These are phyloP conservation scores for Verbascum thapsus DNA, from an alignment of 257 asterid genomes.

Conservation along the genomic window DNA sequence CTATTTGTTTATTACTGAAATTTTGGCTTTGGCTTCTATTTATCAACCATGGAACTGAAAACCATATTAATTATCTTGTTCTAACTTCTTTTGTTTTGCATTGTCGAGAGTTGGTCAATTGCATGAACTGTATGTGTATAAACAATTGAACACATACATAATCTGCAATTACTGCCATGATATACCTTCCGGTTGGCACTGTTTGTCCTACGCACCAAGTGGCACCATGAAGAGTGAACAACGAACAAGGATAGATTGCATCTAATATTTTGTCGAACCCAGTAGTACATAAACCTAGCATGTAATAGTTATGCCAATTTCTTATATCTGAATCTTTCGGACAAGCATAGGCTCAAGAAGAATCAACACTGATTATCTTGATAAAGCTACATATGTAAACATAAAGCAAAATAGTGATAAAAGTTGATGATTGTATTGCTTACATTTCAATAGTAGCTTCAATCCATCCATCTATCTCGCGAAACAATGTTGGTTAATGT, in stretches of 20 bases:
- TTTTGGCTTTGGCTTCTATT: slow-evolving; percentile 6
- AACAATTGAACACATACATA: background rate
- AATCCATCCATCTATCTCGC: background rate
- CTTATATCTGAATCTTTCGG: background rate
- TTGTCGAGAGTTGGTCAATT: background rate
- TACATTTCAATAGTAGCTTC: slow-evolving; percentile 18
- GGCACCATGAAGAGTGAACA: background rate
- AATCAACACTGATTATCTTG: background rate
- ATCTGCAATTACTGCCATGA: background rate
- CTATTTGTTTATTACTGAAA: slow-evolving; percentile 12
- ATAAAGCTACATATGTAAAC: background rate
- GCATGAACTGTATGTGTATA: background rate
- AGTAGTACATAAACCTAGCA: background rate
- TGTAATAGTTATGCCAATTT: background rate
- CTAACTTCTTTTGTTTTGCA: background rate
- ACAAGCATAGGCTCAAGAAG: slow-evolving; percentile 10
- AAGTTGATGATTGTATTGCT: slow-evolving; percentile 5
- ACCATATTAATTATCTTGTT: background rate
- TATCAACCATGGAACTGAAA: background rate
- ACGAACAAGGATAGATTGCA: background rate
- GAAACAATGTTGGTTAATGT: background rate
- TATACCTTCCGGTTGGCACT: slow-evolving; percentile 13
- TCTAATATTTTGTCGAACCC: background rate
- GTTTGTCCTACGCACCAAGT: background rate
- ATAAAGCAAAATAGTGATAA: background rate